Evolutionary conservation across 805 yeast species (phyloP), one percentile per base, ranked within the genome.

Genomic region (Pichia exigua): DNA sequence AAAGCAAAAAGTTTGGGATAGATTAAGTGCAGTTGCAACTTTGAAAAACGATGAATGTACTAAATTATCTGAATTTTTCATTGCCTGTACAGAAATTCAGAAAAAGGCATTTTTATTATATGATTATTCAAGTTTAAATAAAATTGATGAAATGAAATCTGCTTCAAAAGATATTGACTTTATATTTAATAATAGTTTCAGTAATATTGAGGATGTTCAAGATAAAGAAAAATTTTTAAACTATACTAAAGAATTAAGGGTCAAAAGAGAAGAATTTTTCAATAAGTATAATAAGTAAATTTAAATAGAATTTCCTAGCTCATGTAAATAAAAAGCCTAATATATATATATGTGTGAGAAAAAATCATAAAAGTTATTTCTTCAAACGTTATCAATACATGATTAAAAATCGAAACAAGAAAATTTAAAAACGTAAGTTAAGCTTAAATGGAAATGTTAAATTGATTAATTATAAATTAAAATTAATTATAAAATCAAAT

Each of bases 51-150:
- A 53, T 32, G 62, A 64, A 46, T 65, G 69, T 53, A 55, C 57
- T 18, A 48, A 50, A 30, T 45, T 62, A 12, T 61, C 64, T 27
- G 64, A 66, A 20, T 63, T 69, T 50, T 64, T 65, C 32, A 57
- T 61, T 21, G 59, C 61, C 8, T 69, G 73, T 55, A 47, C 62
- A 15, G 61, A 57, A 26, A 54, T 63, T 46, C 73, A 69, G 48
- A 59, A 61, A 26, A 57, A 58, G 54, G 68, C 69, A 1, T 64
- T 68, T 43, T 49, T 52, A 8, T 58, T 59, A 53, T 69, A 66
- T 56, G 72, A 66, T 47, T 69, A 67, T 52, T 55, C 61, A 2
- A 48, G 63, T 2, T 56, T 68, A 58, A 57, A 55, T 3, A 53
- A 52, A 10, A 54, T 66, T n/a, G 62, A 60, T 26, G 67, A 68